Evolutionary conservation across 2,329 filamentous ascomycete species (phyloP), one percentile per base, ranked within the genome.

Genomic region (Blastomyces parvus): DNA sequence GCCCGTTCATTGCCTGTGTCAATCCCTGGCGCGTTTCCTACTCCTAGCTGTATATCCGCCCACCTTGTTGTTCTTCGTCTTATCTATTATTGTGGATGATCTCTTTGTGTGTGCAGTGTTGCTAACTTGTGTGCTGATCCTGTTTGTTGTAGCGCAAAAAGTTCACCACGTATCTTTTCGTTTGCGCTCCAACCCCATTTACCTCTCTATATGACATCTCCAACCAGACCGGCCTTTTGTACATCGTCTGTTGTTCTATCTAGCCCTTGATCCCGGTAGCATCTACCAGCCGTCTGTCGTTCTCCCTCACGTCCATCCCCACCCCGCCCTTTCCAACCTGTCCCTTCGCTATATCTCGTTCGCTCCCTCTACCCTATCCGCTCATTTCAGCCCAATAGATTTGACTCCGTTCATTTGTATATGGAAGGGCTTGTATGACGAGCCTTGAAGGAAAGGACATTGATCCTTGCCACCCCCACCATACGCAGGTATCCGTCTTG

Each of bases 401-500:
- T 17, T 42, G 5, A 46, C 8, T 3, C 56, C 27, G 6, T 30
- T 30, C 22, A 38, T 27, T 25, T 33, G 25, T 59, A 59, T 46
- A 59, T 44, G 25, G 57, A 44, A 46, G 19, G 57, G 27, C 40
- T 59, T 59, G 40, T 33, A 46, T 46, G 57, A 33, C 22, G 57
- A 46, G 57, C 22, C 19, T 48, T 59, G 38, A 46, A 59, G 40
- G 22, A 59, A 46, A 59, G 40, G 27, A 9, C 19, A 48, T 59
- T 46, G 57, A 59, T 46, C 40, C 22, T 59, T n/a, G 57, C 30
- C 11, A 25, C 40, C 57, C 42, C 40, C 57, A 25, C 38, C 22
- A 59, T n/a, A 14, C 25, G 57, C 57, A 59, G 40, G 33, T 59
- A 59, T 33, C 57, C 57, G 56, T 42, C 11, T 58, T 58, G 36